Percentiles rank a stretch among this genome's conserved stretches.
These are phyloP conservation scores for Sclerotinia sclerotiorum DNA, from an alignment of 2,329 filamentous ascomycete species.

Conservation along the genomic window DNA sequence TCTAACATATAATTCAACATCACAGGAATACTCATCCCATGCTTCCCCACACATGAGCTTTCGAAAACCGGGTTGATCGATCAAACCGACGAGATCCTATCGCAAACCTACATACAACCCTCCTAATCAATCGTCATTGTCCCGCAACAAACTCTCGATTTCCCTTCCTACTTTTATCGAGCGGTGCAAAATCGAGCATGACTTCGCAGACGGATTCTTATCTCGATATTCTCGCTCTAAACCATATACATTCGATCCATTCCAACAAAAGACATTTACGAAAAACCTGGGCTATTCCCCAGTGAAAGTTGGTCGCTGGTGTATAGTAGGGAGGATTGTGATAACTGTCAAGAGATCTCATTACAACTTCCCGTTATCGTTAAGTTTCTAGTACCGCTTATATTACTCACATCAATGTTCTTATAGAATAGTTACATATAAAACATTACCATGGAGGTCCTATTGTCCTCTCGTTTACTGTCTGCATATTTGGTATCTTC, in stretches of 20 bases:
- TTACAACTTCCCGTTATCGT: background rate
- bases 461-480: too few relatives aligned
- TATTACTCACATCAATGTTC: background rate
- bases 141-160: too few relatives aligned
- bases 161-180: too few relatives aligned
- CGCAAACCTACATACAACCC: too few relatives aligned
- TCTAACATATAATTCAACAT: background rate
- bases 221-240: background rate
- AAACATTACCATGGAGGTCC: too few relatives aligned
- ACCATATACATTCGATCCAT: background rate
- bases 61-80: background rate
- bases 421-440: too few relatives aligned
- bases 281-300: background rate
- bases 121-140: background rate
- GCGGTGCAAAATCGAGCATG: too few relatives aligned
- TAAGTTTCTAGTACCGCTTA: background rate
- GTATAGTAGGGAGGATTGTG: background rate
- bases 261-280: background rate
- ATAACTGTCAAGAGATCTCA: background rate
- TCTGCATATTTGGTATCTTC: too few relatives aligned
- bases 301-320: background rate
- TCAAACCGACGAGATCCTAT: background rate
- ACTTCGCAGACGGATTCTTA: background rate
- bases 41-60: background rate
- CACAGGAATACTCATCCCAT: background rate